Evolutionary conservation across 306 rosid species (phyloP).

Genomic region (Medicago lupulina): DNA sequence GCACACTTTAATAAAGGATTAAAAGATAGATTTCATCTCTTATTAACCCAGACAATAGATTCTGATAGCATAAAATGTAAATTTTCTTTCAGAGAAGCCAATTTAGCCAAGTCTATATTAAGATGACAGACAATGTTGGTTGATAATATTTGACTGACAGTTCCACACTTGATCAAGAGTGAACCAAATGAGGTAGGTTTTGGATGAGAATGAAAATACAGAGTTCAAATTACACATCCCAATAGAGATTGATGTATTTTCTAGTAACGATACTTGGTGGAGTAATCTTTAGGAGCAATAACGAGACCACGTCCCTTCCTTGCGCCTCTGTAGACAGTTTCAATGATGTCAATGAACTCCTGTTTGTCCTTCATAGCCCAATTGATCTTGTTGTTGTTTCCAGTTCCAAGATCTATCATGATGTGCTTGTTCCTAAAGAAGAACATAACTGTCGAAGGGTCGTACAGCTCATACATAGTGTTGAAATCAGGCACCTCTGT

Average conservation of each 20-base stretch:
- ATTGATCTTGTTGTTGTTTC: conserved; percentile 97
- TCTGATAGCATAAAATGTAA: background rate
- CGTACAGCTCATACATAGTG: conserved; percentile 93
- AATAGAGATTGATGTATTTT: background rate
- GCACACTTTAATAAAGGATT: no score
- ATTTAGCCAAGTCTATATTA: background rate
- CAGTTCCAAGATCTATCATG: conserved; percentile 97
- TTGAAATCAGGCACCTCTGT: conserved; percentile 97
- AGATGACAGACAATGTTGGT: no score
- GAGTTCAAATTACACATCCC: background rate
- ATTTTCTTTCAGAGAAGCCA: background rate
- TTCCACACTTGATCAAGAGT: no score
- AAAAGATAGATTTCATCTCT: background rate
- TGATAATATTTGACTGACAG: no score
- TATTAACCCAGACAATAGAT: background rate
- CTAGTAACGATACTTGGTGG: conserved; percentile 75
- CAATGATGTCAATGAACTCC: conserved; percentile 88
- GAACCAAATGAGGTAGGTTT: no score
- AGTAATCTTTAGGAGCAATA: conserved; percentile 94
- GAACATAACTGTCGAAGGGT: conserved; percentile 93
- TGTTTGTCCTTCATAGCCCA: conserved; percentile 99
- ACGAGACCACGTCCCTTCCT: conserved; percentile 93
- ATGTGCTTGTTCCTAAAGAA: conserved; percentile 97
- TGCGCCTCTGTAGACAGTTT: conserved; percentile 87
- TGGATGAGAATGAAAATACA: background rate